Conservation (phyloP, 1,284 basidiomycete species). For the Schizophyllum commune region DNA sequence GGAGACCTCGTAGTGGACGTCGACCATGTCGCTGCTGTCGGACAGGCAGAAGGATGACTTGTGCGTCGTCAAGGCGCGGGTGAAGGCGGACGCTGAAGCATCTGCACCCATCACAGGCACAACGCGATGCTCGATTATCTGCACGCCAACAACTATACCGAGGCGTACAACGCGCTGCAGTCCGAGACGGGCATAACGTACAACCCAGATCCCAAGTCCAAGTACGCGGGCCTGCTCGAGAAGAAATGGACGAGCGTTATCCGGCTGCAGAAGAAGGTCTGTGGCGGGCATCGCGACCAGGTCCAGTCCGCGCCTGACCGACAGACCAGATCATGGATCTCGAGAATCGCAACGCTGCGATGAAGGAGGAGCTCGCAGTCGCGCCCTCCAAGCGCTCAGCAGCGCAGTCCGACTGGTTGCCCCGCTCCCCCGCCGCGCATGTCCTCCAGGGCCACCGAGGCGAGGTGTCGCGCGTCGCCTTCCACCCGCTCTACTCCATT, state of each 20-base stretch:
- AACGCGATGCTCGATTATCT: conserved; percentile 84
- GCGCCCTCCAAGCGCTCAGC: conserved; percentile 50
- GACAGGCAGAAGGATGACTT: conserved; percentile 81
- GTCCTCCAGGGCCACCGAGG: conserved; percentile 76
- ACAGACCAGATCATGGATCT: conserved; percentile 75
- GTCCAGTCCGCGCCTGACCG: background rate
- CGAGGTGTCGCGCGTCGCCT: conserved; percentile 73
- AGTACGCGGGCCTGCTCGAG: conserved; percentile 78
- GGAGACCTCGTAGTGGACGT: background rate
- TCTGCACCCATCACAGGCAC: conserved; percentile 43
- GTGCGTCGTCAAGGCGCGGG: conserved; percentile 33
- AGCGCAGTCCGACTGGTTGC: conserved; percentile 72
- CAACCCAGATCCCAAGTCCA: conserved; percentile 74
- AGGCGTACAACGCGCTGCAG: conserved; percentile 59
- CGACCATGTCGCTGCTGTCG: conserved; percentile 48
- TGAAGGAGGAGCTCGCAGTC: conserved; percentile 70
- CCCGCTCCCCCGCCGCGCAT: conserved; percentile 73
- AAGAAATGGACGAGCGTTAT: conserved; percentile 97
- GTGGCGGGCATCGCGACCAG: conserved; percentile 12
- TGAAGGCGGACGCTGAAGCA: background rate
- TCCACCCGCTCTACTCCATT: conserved; percentile 82
- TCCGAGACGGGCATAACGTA: conserved; percentile 57
- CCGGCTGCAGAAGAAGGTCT: conserved; percentile 80
- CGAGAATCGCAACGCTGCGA: conserved; percentile 69
- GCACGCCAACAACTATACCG: conserved; percentile 53